phyloP scores from a whole-genome alignment of 306 rosid species.

The Fragaria ananassa region DNA sequence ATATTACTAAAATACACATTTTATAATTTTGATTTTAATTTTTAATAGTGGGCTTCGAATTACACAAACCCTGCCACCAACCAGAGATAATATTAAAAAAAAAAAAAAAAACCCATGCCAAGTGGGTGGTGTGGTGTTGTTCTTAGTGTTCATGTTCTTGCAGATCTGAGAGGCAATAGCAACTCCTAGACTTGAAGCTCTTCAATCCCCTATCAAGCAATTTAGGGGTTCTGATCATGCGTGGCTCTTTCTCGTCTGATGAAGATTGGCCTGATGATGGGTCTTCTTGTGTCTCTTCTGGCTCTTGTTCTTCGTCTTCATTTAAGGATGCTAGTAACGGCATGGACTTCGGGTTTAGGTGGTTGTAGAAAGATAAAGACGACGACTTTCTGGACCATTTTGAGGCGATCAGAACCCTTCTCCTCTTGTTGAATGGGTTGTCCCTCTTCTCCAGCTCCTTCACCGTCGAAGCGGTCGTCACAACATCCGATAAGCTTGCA shows the following conservation, averaged over 20 bases:
- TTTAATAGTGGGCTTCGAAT: slow-evolving; percentile 21
- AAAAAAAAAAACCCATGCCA: slow-evolving; percentile 12
- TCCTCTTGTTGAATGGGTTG: slow-evolving; percentile 77
- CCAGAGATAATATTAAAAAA: neutral
- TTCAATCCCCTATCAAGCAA: slow-evolving; percentile 38
- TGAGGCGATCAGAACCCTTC: slow-evolving; percentile 66
- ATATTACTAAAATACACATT: slow-evolving; percentile 1
- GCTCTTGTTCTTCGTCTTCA: slow-evolving; percentile 45
- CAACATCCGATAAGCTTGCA: slow-evolving; percentile 62
- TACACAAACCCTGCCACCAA: slow-evolving; percentile 5
- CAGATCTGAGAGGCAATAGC: slow-evolving; percentile 81
- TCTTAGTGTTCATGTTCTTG: slow-evolving; percentile 45
- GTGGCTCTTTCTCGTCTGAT: slow-evolving; percentile 15
- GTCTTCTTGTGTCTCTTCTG: slow-evolving; percentile 28
- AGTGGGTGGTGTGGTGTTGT: neutral
- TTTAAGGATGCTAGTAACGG: slow-evolving; percentile 53
- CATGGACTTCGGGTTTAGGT: slow-evolving; percentile 84
- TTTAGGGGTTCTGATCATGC: slow-evolving; percentile 28
- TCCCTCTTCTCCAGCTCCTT: slow-evolving; percentile 68
- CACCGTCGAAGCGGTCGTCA: slow-evolving; percentile 27
- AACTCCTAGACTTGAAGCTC: slow-evolving; percentile 64
- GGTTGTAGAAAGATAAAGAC: slow-evolving; percentile 50
- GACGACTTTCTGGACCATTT: slow-evolving; percentile 61
- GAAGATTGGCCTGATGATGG: slow-evolving; percentile 9
- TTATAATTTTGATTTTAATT: neutral